These are phyloP conservation scores for Corynespora cassiicola DNA, from an alignment of 2,329 filamentous ascomycete genomes.

Conservation along the genomic window DNA sequence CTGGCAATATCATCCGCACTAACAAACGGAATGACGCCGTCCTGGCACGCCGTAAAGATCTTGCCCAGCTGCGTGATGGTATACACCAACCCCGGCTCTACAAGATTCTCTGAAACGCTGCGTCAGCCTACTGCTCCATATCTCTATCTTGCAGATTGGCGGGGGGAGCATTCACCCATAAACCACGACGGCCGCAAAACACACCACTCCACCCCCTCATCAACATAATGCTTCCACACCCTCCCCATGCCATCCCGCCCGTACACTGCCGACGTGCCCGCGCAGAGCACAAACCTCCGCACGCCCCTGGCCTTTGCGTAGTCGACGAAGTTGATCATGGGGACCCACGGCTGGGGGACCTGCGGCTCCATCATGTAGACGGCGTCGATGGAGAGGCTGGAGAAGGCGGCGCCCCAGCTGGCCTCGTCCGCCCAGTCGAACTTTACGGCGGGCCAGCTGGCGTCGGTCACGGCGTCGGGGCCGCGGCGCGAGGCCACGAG, in stretches of 20 bases:
- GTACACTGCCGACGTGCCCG: conserved; percentile 45
- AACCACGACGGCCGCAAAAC: conserved; percentile 59
- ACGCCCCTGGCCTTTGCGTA: conserved; percentile 42
- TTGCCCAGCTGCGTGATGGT: conserved; percentile 49
- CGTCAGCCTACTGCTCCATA: too few relatives aligned
- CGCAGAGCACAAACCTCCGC: conserved; percentile 55
- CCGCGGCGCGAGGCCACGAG: conserved; percentile 51
- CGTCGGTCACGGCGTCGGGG: conserved; percentile 3
- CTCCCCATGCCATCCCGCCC: conserved; percentile 46
- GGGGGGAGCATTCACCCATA: too few relatives aligned
- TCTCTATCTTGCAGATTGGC: too few relatives aligned
- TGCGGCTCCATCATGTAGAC: conserved; percentile 53
- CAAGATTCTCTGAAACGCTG: conserved; percentile 60
- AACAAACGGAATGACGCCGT: conserved; percentile 57
- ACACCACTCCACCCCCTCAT: conserved; percentile 50
- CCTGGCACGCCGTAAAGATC: conserved; percentile 52
- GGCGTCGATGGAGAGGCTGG: conserved; percentile 34
- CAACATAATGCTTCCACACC: conserved; percentile 48
- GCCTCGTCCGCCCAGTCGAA: conserved; percentile 56
- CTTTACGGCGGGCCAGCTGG: conserved; percentile 11
- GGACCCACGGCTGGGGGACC: conserved; percentile 36
- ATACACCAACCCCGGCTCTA: conserved; percentile 33
- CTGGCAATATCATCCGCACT: conserved; percentile 56
- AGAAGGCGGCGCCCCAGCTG: conserved; percentile 50
- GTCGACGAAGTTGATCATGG: conserved; percentile 53